Base-by-base conservation (phyloP, 768 basidiomycete species). In the Mycena indigotica region DNA sequence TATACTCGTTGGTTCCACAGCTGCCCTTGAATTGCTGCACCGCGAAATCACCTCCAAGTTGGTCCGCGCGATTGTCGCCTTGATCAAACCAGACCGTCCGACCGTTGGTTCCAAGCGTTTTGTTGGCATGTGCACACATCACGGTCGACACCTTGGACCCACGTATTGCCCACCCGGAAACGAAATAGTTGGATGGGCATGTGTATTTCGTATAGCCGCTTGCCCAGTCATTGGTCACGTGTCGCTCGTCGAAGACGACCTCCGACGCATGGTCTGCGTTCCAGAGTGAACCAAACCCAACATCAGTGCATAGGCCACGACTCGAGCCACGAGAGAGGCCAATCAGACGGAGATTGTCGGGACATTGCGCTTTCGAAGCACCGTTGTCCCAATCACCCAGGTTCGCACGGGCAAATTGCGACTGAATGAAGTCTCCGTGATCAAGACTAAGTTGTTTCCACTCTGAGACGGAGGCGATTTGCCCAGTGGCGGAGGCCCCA, bases 11-110 rank as follows among this genome's bases (percentile, higher is more conserved):
- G 15, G 30, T 25, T 3, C 32, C 52, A 17, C 62, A 63, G 17
- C 35, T 50, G 2, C 62, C 62, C 52, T 63, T 59, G 13, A 24
- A 41, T 44, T 63, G 52, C 24, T 52, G 26, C 3, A 3, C 2
- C 2, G 62, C 62, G 12, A 50, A 63, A 23, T 63, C 61, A n/a
- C 57, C 61, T 1, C 62, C 62, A 5, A 50, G 25, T n/a, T 12
- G 16, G 19, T 63, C 51, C 45, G 45, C 51, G 21, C 57, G 53
- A 28, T 58, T 56, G 28, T 63, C 61, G 39, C 39, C 30, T 49
- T 63, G 50, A 38, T 63, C 51, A 17, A 63, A 63, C 61, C 61
- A 63, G 28, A 63, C 61, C 28, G 61, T 63, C 30, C 60, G 56
- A 23, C 60, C 40, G 3, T 2, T 58, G 45, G 57, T 56, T 2